Evolutionary conservation across 441 rosid genomes (phyloP).

Genomic region (Syzygium syzygioides): DNA sequence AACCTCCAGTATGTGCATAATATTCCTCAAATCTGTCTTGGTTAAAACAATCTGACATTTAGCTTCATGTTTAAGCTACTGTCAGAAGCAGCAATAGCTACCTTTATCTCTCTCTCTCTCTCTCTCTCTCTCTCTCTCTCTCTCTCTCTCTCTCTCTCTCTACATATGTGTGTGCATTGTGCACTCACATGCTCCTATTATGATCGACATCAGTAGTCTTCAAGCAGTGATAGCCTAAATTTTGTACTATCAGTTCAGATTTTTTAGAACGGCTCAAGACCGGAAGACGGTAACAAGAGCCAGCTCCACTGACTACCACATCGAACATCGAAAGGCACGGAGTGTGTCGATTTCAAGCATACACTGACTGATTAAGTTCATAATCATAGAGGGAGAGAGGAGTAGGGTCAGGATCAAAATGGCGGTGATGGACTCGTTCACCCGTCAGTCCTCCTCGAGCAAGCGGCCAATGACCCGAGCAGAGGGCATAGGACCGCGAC

Average conservation of each 20-base stretch:
- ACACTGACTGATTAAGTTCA: neutral
- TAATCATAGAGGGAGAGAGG: neutral
- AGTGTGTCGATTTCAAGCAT: neutral
- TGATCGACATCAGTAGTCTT: no score
- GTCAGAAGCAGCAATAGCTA: neutral
- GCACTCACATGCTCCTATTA: no score
- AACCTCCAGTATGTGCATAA: neutral
- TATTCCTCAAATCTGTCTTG: neutral
- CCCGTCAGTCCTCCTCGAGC: constrained; percentile 57
- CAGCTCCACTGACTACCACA: neutral
- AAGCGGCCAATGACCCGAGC: constrained; percentile 50
- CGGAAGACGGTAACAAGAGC: neutral
- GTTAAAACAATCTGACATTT: neutral
- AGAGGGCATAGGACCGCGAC: constrained; percentile 50
- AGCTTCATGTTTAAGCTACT: neutral
- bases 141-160: no score
- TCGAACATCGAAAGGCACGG: neutral
- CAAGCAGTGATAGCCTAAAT: no score
- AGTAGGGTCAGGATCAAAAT: constrained; percentile 20
- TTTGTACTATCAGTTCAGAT: no score
- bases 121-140: neutral
- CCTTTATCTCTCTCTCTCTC: neutral
- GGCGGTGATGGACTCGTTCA: constrained; percentile 57
- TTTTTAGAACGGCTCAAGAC: no score
- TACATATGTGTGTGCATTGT: no score